Evolutionary conservation across 176 grass and related monocot genomes (phyloP), one percentile per base, ranked within the genome.

Genomic region (Chloris gayana): DNA sequence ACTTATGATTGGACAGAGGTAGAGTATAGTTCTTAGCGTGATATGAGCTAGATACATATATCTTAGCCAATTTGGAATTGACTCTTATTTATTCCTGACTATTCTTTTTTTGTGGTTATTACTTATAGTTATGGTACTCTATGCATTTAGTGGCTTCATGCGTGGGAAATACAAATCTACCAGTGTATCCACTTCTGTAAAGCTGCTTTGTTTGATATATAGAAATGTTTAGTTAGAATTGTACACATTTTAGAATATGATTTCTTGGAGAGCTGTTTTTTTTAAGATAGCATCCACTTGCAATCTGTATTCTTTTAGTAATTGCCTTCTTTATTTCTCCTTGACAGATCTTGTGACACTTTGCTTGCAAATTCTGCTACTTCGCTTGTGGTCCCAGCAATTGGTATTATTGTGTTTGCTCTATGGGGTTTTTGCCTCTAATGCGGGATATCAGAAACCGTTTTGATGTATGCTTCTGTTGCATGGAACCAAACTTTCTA

Each of bases 361-460:
- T 72, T 95, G 47, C 79, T 92, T 74, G 61, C 78, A 81, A 89
- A 87, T 81, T 84, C 86, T 84, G 84, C 78, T 38, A 83, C 88
- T 76, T 49, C 90, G 30, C 72, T 95, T 85, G 80, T 91, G 87
- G 78, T 91, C 70, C 90, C 96, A 80, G 92, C 96, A 86, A 49
- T 99, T 65, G 96, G 92, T 51, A 80, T 99, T 71, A 79, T 95
- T 82, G 34, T 91, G 69, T 99, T 99, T 93, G 90, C 90, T 84
- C 50, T 87, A 64, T 99, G 86, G 92, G 92, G 92, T 2, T 84
- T 99, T 82, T 87, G 80, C 96, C 96, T 80, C 76, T 99, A 56
- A 25, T 95, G 82, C 79, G 82, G 67, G 87, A 75, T 74, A 85
- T 99, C 67, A 90, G 90, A 84, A 93, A 85, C 76, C 75, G 91